Evolutionary conservation across 768 basidiomycete genomes (phyloP).

Genomic region (Xanthoconium stramineum): DNA sequence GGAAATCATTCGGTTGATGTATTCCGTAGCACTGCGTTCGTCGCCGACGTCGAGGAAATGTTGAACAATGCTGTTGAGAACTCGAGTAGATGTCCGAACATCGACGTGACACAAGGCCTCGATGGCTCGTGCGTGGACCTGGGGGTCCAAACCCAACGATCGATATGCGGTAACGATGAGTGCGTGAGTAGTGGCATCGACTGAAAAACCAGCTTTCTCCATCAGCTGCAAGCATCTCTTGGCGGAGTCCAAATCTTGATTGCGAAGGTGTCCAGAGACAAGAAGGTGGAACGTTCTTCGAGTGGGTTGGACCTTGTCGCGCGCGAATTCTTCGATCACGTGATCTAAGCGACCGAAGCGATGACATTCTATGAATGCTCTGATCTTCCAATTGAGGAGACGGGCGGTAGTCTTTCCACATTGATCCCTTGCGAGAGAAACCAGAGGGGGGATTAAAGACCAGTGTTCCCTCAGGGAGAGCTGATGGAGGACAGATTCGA

Average conservation of each 20-base stretch:
- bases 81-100: slow-evolving; percentile 40
- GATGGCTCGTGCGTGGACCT: slow-evolving; percentile 53
- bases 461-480: slow-evolving; percentile 49
- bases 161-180: slow-evolving; percentile 58
- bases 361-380: slow-evolving; percentile 55
- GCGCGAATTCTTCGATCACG: slow-evolving; percentile 50
- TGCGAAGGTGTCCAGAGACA: slow-evolving; percentile 64
- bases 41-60: slow-evolving; percentile 57
- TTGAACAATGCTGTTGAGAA: slow-evolving; percentile 70
- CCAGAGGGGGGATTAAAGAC: slow-evolving; percentile 46
- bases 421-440: slow-evolving; percentile 47
- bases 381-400: slow-evolving; percentile 69
- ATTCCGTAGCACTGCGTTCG: slow-evolving; percentile 40
- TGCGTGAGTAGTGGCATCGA: slow-evolving; percentile 58
- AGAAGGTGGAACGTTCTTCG: slow-evolving; percentile 69
- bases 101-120: slow-evolving; percentile 43
- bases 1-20: slow-evolving; percentile 55
- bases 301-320: slow-evolving; percentile 44
- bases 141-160: slow-evolving; percentile 52
- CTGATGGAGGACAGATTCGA: slow-evolving; percentile 53
- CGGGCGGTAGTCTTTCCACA: slow-evolving; percentile 48
- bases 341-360: slow-evolving; percentile 44
- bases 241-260: slow-evolving; percentile 58
- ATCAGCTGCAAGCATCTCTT: slow-evolving; percentile 53
- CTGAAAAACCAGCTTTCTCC: slow-evolving; percentile 50